Percentiles rank a stretch among this genome's conserved stretches.
Conservation (phyloP, 257 asterid genomes). For the Solanum paucissectum region DNA sequence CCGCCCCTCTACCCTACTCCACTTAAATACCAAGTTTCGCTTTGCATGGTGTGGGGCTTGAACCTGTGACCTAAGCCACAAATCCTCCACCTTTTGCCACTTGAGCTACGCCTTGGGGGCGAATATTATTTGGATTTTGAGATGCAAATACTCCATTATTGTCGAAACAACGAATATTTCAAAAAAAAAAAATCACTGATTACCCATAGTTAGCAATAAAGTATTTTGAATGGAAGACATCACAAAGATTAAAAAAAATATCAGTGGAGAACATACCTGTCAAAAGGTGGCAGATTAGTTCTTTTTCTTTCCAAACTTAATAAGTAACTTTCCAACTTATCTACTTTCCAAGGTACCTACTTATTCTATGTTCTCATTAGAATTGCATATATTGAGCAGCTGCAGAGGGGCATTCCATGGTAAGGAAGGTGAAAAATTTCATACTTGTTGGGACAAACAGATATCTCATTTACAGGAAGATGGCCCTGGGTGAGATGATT, state of each 20-base stretch:
- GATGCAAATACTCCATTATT: neutral
- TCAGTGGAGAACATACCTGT: neutral
- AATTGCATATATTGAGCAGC: neutral
- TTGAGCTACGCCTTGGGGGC: too few species aligned
- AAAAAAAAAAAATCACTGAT: neutral
- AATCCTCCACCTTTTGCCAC: too few species aligned
- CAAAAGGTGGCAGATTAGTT: neutral
- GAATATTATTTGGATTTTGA: neutral
- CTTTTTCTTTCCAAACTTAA: neutral
- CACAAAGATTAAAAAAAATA: neutral
- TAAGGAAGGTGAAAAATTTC: neutral
- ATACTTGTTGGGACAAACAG: neutral
- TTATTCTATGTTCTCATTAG: neutral
- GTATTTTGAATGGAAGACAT: neutral
- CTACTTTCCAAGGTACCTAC: neutral
- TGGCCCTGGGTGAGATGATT: neutral
- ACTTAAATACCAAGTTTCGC: too few species aligned
- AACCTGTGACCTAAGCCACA: too few species aligned
- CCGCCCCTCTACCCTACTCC: too few species aligned
- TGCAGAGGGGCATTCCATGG: neutral
- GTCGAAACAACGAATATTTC: neutral
- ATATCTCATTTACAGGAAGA: neutral
- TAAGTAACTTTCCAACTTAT: neutral
- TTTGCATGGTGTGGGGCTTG: too few species aligned
- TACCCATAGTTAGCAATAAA: neutral